These are phyloP conservation scores for Heritiera fomes DNA, from an alignment of 345 rosid genomes.

Conservation along the genomic window DNA sequence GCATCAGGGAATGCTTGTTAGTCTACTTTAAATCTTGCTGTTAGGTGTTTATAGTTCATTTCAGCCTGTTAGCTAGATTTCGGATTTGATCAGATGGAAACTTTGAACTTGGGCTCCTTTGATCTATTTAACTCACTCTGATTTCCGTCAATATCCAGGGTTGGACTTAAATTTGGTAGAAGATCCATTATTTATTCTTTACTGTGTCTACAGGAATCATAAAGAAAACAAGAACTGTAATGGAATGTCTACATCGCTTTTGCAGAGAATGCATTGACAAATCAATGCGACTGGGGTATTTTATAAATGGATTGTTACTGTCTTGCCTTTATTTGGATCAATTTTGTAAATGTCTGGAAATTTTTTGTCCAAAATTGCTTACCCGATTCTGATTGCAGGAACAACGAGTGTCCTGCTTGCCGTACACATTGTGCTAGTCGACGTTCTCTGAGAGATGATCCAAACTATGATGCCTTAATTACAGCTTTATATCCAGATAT, in stretches of 20 bases:
- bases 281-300: slow-evolving; percentile 96
- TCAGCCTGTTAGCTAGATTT: too few species aligned
- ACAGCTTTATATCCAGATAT: slow-evolving; percentile 78
- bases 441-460: slow-evolving; percentile 95
- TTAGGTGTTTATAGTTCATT: too few species aligned
- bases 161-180: neutral
- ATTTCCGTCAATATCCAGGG: neutral
- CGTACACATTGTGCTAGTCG: slow-evolving; percentile 98
- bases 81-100: too few species aligned
- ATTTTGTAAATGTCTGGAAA: slow-evolving; percentile 18
- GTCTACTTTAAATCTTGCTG: too few species aligned
- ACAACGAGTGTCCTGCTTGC: slow-evolving; percentile 97
- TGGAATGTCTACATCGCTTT: slow-evolving; percentile 96
- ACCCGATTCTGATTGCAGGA: slow-evolving; percentile 50
- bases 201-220: slow-evolving; percentile 67
- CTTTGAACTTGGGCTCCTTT: too few species aligned
- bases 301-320: slow-evolving; percentile 4
- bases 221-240: slow-evolving; percentile 90
- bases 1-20: too few species aligned
- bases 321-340: slow-evolving; percentile 17
- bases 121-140: neutral
- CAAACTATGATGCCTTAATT: slow-evolving; percentile 84
- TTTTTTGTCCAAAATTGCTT: neutral
- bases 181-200: slow-evolving; percentile 16
- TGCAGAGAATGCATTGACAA: slow-evolving; percentile 97